Evolutionary conservation across 2,329 filamentous ascomycete genomes (phyloP).

Genomic region (Ascochyta viciae-villosae): DNA sequence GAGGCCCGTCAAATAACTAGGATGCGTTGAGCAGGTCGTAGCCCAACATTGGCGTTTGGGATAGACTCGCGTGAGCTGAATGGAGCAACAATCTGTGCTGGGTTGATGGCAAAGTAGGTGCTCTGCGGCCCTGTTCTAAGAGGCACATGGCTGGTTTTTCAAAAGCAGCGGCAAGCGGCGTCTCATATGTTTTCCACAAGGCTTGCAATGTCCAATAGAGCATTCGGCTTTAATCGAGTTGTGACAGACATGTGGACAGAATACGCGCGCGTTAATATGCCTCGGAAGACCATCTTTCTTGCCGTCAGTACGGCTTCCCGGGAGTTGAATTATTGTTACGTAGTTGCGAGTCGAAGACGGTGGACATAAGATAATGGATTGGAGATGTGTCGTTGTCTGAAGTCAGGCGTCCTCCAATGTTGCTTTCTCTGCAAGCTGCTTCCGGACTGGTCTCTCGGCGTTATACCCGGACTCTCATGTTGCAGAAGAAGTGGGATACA

Average conservation of each 20-base stretch:
- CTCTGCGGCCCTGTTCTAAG: too few species aligned
- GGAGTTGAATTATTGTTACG: neutral
- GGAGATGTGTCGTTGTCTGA: neutral
- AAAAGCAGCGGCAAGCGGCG: neutral
- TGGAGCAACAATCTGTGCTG: neutral
- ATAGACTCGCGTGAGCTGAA: neutral
- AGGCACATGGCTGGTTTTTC: neutral
- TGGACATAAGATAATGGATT: neutral
- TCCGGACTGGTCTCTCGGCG: slow-evolving; percentile 6
- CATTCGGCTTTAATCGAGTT: neutral
- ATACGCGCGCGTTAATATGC: slow-evolving; percentile 7
- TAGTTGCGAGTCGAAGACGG: neutral
- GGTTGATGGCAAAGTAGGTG: neutral
- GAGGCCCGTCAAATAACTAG: neutral
- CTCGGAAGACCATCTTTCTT: neutral
- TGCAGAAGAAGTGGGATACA: too few species aligned
- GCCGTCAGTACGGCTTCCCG: neutral
- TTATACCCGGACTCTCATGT: neutral
- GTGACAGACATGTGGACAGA: neutral
- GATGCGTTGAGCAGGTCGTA: neutral
- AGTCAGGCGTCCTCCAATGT: neutral
- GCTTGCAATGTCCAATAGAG: neutral
- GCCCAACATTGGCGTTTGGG: neutral
- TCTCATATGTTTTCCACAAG: neutral
- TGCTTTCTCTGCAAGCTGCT: neutral